Evolutionary conservation across 2,329 filamentous ascomycete species (phyloP).

Genomic region (Emericellopsis cladophorae): DNA sequence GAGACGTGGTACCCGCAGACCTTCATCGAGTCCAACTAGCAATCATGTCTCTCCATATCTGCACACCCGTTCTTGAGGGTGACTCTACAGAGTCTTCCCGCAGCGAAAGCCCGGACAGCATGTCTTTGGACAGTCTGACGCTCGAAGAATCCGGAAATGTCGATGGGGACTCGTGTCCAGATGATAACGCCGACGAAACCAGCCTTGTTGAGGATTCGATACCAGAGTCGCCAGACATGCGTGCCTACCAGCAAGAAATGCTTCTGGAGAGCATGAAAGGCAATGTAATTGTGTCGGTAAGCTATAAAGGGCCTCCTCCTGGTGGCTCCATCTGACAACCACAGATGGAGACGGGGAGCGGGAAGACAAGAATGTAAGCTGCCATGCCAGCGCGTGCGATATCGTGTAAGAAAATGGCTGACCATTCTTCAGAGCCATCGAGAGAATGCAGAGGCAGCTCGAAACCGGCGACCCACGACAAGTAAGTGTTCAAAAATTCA

Average conservation of each 20-base stretch:
- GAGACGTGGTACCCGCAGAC: no score
- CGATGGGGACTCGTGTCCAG: no score
- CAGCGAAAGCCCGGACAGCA: no score
- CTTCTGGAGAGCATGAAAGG: slow-evolving; percentile 51
- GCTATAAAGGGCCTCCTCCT: slow-evolving; percentile 7
- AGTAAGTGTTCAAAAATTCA: slow-evolving; percentile 25
- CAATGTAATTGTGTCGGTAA: slow-evolving; percentile 62
- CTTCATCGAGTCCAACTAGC: no score
- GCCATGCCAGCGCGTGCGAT: not conserved
- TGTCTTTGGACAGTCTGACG: no score
- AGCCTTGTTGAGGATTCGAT: no score
- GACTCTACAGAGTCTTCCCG: no score
- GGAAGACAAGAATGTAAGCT: slow-evolving; percentile 60
- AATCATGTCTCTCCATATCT: no score
- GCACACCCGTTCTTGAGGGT: no score
- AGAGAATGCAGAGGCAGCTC: slow-evolving; percentile 55
- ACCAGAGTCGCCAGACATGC: slow-evolving; percentile 15
- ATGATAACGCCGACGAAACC: no score
- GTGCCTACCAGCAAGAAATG: slow-evolving; percentile 69
- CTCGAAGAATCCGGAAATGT: no score
- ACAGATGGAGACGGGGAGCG: slow-evolving; percentile 73
- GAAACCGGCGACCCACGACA: slow-evolving; percentile 34
- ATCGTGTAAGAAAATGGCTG: slow-evolving; percentile 8
- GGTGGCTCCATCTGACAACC: not conserved
- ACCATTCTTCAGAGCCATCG: slow-evolving; percentile 38